phyloP scores from a whole-genome alignment of 2,329 filamentous ascomycete genomes.

The Cercospora zeina region DNA sequence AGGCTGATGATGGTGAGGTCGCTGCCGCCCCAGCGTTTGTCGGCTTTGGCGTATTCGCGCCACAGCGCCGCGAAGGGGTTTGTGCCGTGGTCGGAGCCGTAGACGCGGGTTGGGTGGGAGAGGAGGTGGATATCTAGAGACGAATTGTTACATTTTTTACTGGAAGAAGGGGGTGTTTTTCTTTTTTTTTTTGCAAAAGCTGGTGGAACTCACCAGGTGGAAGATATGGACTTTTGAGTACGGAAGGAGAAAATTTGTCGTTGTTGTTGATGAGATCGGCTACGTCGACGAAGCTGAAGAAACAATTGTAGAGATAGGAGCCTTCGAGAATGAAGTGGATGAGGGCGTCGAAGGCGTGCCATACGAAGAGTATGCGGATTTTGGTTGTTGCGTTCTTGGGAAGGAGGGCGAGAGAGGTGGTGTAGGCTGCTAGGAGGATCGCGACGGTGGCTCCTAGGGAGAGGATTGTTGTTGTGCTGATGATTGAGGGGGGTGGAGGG shows the following conservation, averaged over 20 bases:
- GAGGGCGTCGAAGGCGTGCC: slow-evolving; percentile 90
- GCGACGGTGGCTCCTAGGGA: slow-evolving; percentile 57
- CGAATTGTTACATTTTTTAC: too few relatives aligned
- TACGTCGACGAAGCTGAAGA: slow-evolving; percentile 65
- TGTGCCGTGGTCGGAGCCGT: slow-evolving; percentile 60
- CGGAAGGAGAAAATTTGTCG: background rate
- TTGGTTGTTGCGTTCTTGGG: slow-evolving; percentile 55
- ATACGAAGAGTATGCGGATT: slow-evolving; percentile 80
- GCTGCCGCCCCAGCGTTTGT: slow-evolving; percentile 60
- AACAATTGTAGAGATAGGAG: slow-evolving; percentile 89
- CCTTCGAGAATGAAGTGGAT: slow-evolving; percentile 92
- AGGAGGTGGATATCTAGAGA: slow-evolving; percentile 55
- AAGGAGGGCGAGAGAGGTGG: slow-evolving; percentile 52
- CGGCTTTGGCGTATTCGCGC: slow-evolving; percentile 67
- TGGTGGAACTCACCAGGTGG: slow-evolving; percentile 40
- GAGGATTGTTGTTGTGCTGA: slow-evolving; percentile 55
- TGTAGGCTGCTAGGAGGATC: slow-evolving; percentile 56
- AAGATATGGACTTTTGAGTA: slow-evolving; percentile 42
- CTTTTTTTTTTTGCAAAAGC: too few relatives aligned
- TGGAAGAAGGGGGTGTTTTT: too few relatives aligned
- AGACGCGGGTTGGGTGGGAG: slow-evolving; percentile 55
- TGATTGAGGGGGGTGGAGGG: slow-evolving; percentile 30
- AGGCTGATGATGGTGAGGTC: slow-evolving; percentile 61
- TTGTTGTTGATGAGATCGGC: slow-evolving; percentile 7
- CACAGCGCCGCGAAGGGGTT: slow-evolving; percentile 58